A percentile compares a stretch with the other conserved stretches of the same genome.
These are phyloP conservation scores for Metschnikowia matae DNA, from an alignment of 805 yeast species.

Conservation along the genomic window DNA sequence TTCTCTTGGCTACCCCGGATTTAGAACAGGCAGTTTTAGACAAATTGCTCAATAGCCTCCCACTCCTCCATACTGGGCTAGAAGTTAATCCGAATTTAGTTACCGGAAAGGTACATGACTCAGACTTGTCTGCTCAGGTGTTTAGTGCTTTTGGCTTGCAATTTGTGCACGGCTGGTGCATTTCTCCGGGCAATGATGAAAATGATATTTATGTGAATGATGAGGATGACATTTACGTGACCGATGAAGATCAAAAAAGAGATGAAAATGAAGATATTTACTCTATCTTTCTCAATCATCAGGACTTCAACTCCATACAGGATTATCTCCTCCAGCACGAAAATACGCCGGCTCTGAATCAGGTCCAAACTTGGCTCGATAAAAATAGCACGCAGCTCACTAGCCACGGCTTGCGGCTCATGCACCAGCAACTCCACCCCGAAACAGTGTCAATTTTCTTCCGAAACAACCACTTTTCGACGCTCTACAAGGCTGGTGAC, in stretches of 20 bases:
- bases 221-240: background rate
- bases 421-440: slow-evolving; percentile 43
- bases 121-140: slow-evolving; percentile 49
- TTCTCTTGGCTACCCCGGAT: slow-evolving; percentile 24
- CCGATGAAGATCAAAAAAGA: background rate
- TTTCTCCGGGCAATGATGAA: slow-evolving; percentile 14
- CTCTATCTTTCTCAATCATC: slow-evolving; percentile 19
- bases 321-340: slow-evolving; percentile 40
- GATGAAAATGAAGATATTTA: background rate
- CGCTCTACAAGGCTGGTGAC: slow-evolving; percentile 51
- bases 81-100: slow-evolving; percentile 64
- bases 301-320: slow-evolving; percentile 54
- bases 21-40: slow-evolving; percentile 15
- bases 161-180: slow-evolving; percentile 82
- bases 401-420: slow-evolving; percentile 50
- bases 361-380: slow-evolving; percentile 42
- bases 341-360: slow-evolving; percentile 13
- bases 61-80: slow-evolving; percentile 65
- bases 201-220: background rate
- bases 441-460: slow-evolving; percentile 69
- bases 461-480: slow-evolving; percentile 85
- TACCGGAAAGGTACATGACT: slow-evolving; percentile 47
- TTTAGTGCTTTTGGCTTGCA: slow-evolving; percentile 57
- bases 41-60: slow-evolving; percentile 51
- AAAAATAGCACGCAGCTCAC: slow-evolving; percentile 76